Evolutionary conservation across 306 rosid genomes (phyloP), one percentile per base, ranked within the genome.

Genomic region (Hippophae gyantsensis): DNA sequence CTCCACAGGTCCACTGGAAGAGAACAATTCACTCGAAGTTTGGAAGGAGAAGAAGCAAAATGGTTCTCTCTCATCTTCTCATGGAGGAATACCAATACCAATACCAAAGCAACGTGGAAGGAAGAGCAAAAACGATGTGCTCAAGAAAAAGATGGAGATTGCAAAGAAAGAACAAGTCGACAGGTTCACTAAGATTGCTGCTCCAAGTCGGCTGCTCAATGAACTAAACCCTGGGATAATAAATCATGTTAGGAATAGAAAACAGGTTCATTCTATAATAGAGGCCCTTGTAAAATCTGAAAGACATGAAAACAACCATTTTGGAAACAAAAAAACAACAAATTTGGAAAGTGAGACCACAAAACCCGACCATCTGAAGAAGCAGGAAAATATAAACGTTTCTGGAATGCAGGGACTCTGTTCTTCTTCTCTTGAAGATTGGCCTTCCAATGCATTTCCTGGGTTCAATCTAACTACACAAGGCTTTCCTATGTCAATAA

Each of bases 171-270:
- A 93, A 61, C 95, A 93, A 73, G 81, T 86, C 14, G 85, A 66
- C 69, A 72, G 81, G 77, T 93, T 93, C 23, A 71, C 95, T 2
- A 88, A 86, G 84, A 75, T 88, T 66, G 99, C 97, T 57, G 99
- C 99, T 75, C 99, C 99, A 57, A 88, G 95, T 84, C 97, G 99
- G 64, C 78, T 93, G 70, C 81, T 93, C 60, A 86, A 75, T 71
- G 97, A 79, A n/a, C 73, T 93, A 72, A 93, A 93, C 76, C 99
- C 99, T 6, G 96, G 97, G 74, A 93, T 93, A 57, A 93, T 93
- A 67, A 93, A 93, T 77, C 99, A 93, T 72, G 99, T 93, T 52
- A 82, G 99, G 76, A 93, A 93, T 63, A 80, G 80, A 61, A 93
- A 88, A 61, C 97, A 93, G 70, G 99, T 93, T 25, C 99, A 81